These are phyloP conservation scores for Eutrema yunnanense DNA, from an alignment of 345 rosid genomes.

Conservation along the genomic window DNA sequence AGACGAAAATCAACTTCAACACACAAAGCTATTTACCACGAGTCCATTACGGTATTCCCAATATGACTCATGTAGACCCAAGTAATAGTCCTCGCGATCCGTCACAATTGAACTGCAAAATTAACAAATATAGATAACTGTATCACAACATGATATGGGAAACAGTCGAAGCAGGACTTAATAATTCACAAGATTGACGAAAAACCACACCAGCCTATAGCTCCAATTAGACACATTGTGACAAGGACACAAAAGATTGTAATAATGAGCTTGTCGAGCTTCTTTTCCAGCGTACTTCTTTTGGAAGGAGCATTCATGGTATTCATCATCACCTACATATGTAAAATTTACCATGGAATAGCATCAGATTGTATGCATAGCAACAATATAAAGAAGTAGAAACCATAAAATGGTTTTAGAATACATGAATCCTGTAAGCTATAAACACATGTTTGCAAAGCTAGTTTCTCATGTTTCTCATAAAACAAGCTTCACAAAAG, in stretches of 20 bases:
- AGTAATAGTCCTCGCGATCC: constrained; percentile 56
- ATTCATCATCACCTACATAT: constrained; percentile 96
- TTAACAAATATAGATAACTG: constrained; percentile 24
- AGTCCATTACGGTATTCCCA: constrained; percentile 73
- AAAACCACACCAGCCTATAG: constrained; percentile 70
- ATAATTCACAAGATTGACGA: constrained; percentile 11
- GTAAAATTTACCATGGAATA: constrained; percentile 20
- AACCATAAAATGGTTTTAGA: not conserved
- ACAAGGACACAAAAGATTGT: constrained; percentile 79
- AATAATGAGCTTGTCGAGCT: constrained; percentile 97
- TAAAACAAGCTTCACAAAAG: constrained; percentile 8
- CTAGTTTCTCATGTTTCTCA: constrained; percentile 8
- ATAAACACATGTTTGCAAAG: constrained; percentile 19
- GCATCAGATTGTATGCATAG: constrained; percentile 1
- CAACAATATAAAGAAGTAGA: constrained; percentile 2
- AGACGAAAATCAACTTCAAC: constrained; percentile 14
- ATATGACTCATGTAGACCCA: constrained; percentile 48
- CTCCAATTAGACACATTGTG: constrained; percentile 85
- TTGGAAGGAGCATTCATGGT: constrained; percentile 99
- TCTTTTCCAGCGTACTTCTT: constrained; percentile 97
- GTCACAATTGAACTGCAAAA: constrained; percentile 84
- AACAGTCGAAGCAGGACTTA: constrained; percentile 4
- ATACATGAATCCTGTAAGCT: constrained; percentile 4
- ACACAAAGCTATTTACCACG: constrained; percentile 44
- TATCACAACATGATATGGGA: not conserved